Conservation (phyloP, 2,329 filamentous ascomycete genomes). For the Fusarium camptoceras region DNA sequence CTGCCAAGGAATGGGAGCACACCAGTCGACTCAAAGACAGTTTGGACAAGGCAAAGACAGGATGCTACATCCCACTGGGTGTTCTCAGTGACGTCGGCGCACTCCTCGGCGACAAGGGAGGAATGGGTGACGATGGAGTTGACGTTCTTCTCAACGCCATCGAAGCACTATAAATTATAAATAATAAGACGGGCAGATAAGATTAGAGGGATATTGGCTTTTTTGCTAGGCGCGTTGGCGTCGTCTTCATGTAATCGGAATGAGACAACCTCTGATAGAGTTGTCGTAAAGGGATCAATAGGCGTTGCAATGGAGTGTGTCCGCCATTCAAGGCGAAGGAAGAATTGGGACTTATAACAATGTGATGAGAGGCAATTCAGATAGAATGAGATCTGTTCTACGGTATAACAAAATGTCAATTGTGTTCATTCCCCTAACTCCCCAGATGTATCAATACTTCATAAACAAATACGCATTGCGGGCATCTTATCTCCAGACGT, state of each 20-base stretch:
- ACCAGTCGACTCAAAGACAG: conserved; percentile 91
- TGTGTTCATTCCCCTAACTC: neutral
- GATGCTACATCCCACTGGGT: conserved; percentile 85
- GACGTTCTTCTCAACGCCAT: conserved; percentile 71
- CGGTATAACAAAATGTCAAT: neutral
- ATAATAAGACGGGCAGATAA: neutral
- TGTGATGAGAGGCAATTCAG: neutral
- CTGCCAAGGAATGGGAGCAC: conserved; percentile 94
- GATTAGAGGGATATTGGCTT: conserved; percentile 6
- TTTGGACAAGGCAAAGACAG: conserved; percentile 81
- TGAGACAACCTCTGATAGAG: conserved; percentile 28
- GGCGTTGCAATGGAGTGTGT: conserved; percentile 31
- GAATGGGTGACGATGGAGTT: conserved; percentile 63
- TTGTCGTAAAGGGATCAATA: conserved; percentile 28
- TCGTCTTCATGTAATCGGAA: conserved; percentile 31
- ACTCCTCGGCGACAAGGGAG: conserved; percentile 71
- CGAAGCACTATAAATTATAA: conserved; percentile 58
- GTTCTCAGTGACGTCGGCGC: conserved; percentile 88
- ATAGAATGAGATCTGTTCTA: neutral
- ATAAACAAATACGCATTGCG: too few species aligned
- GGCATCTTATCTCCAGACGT: rapidly evolving
- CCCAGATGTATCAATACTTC: neutral
- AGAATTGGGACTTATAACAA: neutral
- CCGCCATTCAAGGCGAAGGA: neutral
- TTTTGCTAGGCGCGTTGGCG: conserved; percentile 30